A percentile compares a stretch with the other conserved stretches of the same genome.
Evolutionary conservation across 1,284 basidiomycete species (phyloP).

Genomic region (Malassezia pachydermatis): DNA sequence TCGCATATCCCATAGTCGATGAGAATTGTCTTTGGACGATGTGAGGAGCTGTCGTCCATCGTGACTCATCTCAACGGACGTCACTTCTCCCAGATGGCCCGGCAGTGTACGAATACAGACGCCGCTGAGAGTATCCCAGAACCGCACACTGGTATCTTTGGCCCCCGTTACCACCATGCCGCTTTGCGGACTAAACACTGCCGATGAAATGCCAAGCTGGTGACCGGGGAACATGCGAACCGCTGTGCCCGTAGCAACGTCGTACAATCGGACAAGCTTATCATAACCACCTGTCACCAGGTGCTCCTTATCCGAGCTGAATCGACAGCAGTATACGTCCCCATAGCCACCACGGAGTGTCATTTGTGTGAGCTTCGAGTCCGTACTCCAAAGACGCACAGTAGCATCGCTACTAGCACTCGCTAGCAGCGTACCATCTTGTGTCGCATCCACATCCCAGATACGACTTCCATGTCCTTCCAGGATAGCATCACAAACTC

Average conservation of each 20-base stretch:
- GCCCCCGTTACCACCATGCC: conserved; percentile 51
- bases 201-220: conserved; percentile 49
- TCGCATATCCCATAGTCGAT: conserved; percentile 41
- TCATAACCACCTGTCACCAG: conserved; percentile 52
- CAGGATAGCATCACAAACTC: conserved; percentile 31
- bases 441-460: conserved; percentile 50
- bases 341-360: conserved; percentile 39
- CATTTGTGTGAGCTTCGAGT: conserved; percentile 21
- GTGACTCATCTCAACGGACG: conserved; percentile 51
- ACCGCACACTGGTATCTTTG: conserved; percentile 51
- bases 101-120: conserved; percentile 50
- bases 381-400: conserved; percentile 50
- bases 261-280: conserved; percentile 51
- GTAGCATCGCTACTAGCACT: conserved; percentile 51
- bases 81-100: conserved; percentile 52
- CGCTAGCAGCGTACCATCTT: conserved; percentile 38
- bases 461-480: conserved; percentile 50
- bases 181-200: conserved; percentile 50
- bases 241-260: conserved; percentile 49
- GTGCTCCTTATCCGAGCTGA: conserved; percentile 49
- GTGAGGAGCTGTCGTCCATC: conserved; percentile 51
- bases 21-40: conserved; percentile 52
- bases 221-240: conserved; percentile 53
- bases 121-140: conserved; percentile 53
- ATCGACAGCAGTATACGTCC: conserved; percentile 51